Evolutionary conservation across 2,329 filamentous ascomycete species (phyloP).

Genomic region (Monilinia polystroma): DNA sequence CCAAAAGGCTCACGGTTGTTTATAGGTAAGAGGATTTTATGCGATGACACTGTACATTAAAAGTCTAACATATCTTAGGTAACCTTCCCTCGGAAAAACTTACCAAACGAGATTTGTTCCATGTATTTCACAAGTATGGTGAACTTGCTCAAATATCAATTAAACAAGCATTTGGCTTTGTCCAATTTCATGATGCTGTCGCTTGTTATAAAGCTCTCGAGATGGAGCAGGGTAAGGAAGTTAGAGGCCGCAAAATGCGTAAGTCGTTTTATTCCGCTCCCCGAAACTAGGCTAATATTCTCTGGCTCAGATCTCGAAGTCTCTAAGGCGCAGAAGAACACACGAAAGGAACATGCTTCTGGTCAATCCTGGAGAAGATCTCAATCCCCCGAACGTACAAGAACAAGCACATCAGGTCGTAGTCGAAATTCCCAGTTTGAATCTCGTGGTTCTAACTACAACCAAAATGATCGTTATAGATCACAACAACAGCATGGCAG

Average conservation of each 20-base stretch:
- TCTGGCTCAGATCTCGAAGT: slow-evolving; percentile 72
- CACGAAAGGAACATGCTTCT: slow-evolving; percentile 50
- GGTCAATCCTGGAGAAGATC: slow-evolving; percentile 48
- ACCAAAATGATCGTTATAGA: slow-evolving; percentile 48
- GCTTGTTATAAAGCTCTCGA: slow-evolving; percentile 75
- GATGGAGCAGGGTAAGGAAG: slow-evolving; percentile 73
- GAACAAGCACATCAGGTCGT: slow-evolving; percentile 41
- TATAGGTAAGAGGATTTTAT: slow-evolving; percentile 60
- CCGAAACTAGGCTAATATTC: not conserved
- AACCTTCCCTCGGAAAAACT: slow-evolving; percentile 92
- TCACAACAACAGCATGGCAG: slow-evolving; percentile 13
- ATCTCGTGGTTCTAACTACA: slow-evolving; percentile 32
- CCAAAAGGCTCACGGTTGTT: slow-evolving; percentile 75
- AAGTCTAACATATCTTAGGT: slow-evolving; percentile 50
- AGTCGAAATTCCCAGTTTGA: slow-evolving; percentile 44
- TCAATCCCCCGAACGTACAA: slow-evolving; percentile 60
- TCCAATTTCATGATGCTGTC: slow-evolving; percentile 79
- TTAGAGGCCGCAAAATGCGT: slow-evolving; percentile 93
- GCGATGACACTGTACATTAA: slow-evolving; percentile 32
- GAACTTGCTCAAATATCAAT: slow-evolving; percentile 91
- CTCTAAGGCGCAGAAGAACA: slow-evolving; percentile 82
- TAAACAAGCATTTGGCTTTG: slow-evolving; percentile 95
- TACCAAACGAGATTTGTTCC: slow-evolving; percentile 90
- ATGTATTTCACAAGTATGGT: slow-evolving; percentile 82
- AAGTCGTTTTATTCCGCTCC: slow-evolving; percentile 44